Evolutionary conservation across 2,329 filamentous ascomycete species (phyloP).

Genomic region (Neonectria punicea): DNA sequence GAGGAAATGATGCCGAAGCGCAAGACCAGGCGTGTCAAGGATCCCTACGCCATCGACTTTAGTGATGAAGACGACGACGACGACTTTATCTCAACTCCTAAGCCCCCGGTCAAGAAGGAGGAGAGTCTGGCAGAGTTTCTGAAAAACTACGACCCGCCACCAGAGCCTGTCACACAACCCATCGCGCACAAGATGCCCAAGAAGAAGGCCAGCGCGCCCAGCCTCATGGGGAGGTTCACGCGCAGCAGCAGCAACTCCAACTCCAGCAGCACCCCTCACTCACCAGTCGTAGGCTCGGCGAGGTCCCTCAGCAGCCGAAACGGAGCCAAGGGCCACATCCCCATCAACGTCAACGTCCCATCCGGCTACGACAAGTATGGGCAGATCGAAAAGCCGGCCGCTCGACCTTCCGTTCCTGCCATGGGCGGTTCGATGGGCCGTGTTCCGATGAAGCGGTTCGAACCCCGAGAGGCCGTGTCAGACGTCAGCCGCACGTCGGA

Average conservation of each 20-base stretch:
- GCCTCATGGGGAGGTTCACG: constrained; percentile 69
- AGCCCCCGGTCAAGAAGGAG: constrained; percentile 59
- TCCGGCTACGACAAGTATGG: constrained; percentile 56
- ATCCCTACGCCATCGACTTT: constrained; percentile 93
- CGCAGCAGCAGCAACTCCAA: constrained; percentile 49
- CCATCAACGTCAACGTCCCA: constrained; percentile 63
- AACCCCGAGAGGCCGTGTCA: constrained; percentile 63
- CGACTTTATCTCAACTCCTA: constrained; percentile 52
- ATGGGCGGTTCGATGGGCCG: constrained; percentile 49
- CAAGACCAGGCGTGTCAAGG: constrained; percentile 81
- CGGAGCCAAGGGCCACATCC: constrained; percentile 57
- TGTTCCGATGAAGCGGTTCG: constrained; percentile 67
- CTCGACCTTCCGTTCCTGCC: constrained; percentile 33
- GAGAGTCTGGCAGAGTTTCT: constrained; percentile 81
- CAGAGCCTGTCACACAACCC: constrained; percentile 54
- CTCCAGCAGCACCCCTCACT: constrained; percentile 39
- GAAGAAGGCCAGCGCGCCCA: constrained; percentile 73
- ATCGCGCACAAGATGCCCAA: constrained; percentile 57
- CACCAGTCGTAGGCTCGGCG: constrained; percentile 41
- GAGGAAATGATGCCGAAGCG: constrained; percentile 72
- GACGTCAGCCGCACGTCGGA: constrained; percentile 71
- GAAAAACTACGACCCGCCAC: constrained; percentile 74
- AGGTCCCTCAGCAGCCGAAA: constrained; percentile 55
- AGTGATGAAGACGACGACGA: constrained; percentile 71
- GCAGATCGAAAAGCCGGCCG: constrained; percentile 37